Evolutionary conservation across 1,284 basidiomycete genomes (phyloP).

Genomic region (Cystobasidium pallidum): DNA sequence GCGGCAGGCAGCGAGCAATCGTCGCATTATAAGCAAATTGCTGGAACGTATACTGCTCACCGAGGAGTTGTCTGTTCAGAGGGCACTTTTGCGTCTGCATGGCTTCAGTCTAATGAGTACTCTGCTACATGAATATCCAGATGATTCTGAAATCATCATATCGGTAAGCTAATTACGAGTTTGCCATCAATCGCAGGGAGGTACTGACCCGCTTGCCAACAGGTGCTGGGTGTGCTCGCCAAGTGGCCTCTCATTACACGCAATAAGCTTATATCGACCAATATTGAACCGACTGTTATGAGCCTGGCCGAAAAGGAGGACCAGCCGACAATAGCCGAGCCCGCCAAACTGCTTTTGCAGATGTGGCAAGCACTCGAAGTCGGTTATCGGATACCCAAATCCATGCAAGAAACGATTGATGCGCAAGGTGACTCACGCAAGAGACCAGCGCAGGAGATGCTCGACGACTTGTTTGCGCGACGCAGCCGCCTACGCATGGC

Average conservation of each 20-base stretch:
- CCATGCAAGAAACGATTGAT: constrained; percentile 54
- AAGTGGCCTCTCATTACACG: constrained; percentile 81
- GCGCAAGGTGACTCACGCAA: constrained; percentile 30
- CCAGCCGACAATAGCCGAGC: constrained; percentile 55
- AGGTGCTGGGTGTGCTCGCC: constrained; percentile 75
- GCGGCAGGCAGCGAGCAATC: constrained; percentile 79
- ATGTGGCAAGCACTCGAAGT: constrained; percentile 75
- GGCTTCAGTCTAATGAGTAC: constrained; percentile 92
- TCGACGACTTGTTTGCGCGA: constrained; percentile 23
- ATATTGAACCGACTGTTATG: constrained; percentile 71
- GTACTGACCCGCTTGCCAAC: constrained; percentile 38
- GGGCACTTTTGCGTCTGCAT: constrained; percentile 88
- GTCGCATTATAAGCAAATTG: constrained; percentile 79
- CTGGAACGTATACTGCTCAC: constrained; percentile 89
- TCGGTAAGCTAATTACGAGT: constrained; percentile 61
- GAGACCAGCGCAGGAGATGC: constrained; percentile 19
- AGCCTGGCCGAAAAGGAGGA: constrained; percentile 60
- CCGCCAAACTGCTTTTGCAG: constrained; percentile 64
- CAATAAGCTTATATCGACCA: constrained; percentile 91
- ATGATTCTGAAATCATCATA: constrained; percentile 72
- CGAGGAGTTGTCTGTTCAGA: constrained; percentile 74
- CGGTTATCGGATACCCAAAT: constrained; percentile 82
- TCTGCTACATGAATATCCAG: constrained; percentile 75
- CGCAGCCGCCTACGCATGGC: constrained; percentile 15
- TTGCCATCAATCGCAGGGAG: constrained; percentile 18